Evolutionary conservation across 2,329 filamentous ascomycete genomes (phyloP), one percentile per base, ranked within the genome.

Genomic region (Sporothrix brunneoviolacea): DNA sequence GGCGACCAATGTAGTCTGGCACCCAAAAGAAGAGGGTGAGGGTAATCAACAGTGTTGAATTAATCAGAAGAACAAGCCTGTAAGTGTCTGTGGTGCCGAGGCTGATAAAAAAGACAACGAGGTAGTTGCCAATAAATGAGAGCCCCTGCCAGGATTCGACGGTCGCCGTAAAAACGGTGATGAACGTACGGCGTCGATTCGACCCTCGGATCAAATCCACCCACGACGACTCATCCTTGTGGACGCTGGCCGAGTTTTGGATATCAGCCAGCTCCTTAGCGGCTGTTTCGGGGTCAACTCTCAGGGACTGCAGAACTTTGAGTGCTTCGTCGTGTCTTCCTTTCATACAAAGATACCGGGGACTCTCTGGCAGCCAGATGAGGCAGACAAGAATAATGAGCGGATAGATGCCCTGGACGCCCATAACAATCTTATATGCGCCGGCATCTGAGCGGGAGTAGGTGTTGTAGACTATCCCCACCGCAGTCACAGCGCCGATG

Each of bases 341-440:
- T n/a, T 30, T 37, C 28, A 41, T 46, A 21, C 28, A 41, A 9
- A 51, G 49, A 8, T 47, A 51, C 21, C 43, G 36, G 2, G 42
- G 50, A 12, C 50, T 52, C 39, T 52, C 50, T 6, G 50, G 43
- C 8, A 52, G 50, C 32, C 38, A 52, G 36, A 28, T n/a, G 38
- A 47, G 36, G 24, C 30, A 42, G 9, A 38, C 10, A 10, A 47
- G 28, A 13, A 52, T 46, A 8, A 52, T 8, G 12, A 47, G 4
- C 9, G 40, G 40, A 13, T 39, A 50, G 24, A 50, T 33, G 18
- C 48, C 48, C 38, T 49, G 47, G 3, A 49, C 47, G 30, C 47
- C 47, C 47, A 49, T 49, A 32, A 49, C 38, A 16, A 49, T 49
- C 38, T 42, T 42, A 38, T 49, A 49, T 8, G 47, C 47, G 30